Evolutionary conservation across 805 yeast genomes (phyloP), one percentile per base, ranked within the genome.

Genomic region (Barnettozyma salicaria): DNA sequence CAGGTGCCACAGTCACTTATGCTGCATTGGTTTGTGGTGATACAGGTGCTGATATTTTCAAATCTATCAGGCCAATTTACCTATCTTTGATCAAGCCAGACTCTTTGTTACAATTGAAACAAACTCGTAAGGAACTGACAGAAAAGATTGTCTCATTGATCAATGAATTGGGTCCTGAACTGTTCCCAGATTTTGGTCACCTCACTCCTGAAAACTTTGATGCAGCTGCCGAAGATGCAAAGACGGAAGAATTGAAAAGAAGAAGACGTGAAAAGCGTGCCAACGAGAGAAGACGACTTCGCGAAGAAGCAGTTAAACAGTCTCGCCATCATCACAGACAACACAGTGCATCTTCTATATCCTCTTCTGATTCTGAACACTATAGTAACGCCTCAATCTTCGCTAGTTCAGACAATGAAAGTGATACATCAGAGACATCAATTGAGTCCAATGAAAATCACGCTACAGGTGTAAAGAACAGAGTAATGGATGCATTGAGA

Each of bases 21-120:
- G 78, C 95, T n/a, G 96, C 98, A 0, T 69, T 92, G 48, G 69
- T 86, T 19, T 77, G 87, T 40, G 97, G 98, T 37, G 98, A 92
- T 55, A 82, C 79, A 42, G 98, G 98, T 24, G 72, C 86, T 78
- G 97, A 90, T 56, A 70, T 84, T 32, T 72, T 82, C 57, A 87
- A 87, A 55, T 80, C 94, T 4, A 63, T 90, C 39, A 72, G 88
- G 47, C 96, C 97, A 1, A 63, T 90, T 29, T 82, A 81, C 60
- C 58, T 81, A 19, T 75, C 84, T 3, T 57, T 83, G 14, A 72
- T 72, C 9, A 68, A 76, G 18, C 80, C 82, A 27, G 61, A 71
- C 14, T 72, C 78, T 1, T 64, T 81, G 34, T 56, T 59, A 29
- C 72, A 78, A 40, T 64, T 92, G 47, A 78, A 84, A 49, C 60